These are phyloP conservation scores for Penicillium sp. DNA, from an alignment of 2,329 filamentous ascomycete genomes.

Conservation along the genomic window DNA sequence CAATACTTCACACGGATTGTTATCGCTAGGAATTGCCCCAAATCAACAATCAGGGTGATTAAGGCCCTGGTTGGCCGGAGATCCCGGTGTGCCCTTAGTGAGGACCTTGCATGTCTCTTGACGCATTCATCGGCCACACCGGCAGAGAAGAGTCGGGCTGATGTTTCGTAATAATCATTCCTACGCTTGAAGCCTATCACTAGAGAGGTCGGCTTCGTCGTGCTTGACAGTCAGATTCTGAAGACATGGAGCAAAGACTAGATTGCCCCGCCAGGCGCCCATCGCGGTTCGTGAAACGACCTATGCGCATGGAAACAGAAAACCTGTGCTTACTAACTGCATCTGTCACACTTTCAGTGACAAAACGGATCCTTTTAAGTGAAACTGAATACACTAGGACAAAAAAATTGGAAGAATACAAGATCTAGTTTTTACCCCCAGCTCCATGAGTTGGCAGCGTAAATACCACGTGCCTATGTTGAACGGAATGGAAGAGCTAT, in stretches of 20 bases:
- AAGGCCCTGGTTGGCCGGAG: background rate
- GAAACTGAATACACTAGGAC: constrained; percentile 40
- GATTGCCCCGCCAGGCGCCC: constrained; percentile 44
- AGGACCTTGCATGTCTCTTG: background rate
- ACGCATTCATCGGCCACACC: background rate
- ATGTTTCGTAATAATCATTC: background rate
- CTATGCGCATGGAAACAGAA: constrained; percentile 52
- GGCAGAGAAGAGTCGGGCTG: background rate
- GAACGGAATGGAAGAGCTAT: constrained; percentile 48
- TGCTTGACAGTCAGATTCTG: constrained; percentile 31
- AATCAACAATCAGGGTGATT: background rate
- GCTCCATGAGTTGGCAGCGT: constrained; percentile 37
- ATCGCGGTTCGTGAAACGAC: constrained; percentile 47
- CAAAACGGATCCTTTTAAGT: background rate
- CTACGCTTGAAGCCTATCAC: constrained; percentile 10
- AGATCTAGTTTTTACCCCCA: constrained; percentile 50
- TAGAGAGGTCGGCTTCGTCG: constrained; percentile 9
- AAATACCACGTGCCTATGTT: constrained; percentile 58
- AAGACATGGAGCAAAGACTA: constrained; percentile 54
- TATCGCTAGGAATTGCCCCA: constrained; percentile 15
- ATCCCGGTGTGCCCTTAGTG: background rate
- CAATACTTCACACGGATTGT: constrained; percentile 2
- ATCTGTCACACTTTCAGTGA: background rate
- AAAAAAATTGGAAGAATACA: constrained; percentile 52
- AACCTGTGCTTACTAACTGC: constrained; percentile 47